Conservation (phyloP, 2,329 filamentous ascomycete species). For the Colletotrichum spinosum region DNA sequence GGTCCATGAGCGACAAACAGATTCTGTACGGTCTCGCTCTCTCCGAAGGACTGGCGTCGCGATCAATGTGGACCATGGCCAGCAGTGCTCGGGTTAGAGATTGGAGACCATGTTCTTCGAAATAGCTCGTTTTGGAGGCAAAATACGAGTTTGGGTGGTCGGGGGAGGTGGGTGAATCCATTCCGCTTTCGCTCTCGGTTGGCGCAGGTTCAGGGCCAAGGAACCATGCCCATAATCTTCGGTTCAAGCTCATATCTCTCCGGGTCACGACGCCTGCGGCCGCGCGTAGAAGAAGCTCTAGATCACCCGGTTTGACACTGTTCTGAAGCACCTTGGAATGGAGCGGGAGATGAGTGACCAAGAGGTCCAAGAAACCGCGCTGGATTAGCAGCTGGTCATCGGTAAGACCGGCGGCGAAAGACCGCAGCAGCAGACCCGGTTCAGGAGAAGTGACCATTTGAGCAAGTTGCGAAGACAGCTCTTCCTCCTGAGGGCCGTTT, state of each 20-base stretch:
- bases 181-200: conserved; percentile 59
- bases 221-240: conserved; percentile 96
- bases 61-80: conserved; percentile 75
- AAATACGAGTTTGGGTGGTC: conserved; percentile 59
- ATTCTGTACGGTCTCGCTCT: conserved; percentile 89
- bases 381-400: conserved; percentile 94
- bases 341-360: conserved; percentile 90
- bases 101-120: conserved; percentile 81
- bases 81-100: conserved; percentile 81
- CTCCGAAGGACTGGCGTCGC: conserved; percentile 67
- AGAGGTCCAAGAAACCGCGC: conserved; percentile 89
- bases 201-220: conserved; percentile 78
- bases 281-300: conserved; percentile 84
- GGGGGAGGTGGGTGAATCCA: conserved; percentile 58
- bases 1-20: conserved; percentile 95
- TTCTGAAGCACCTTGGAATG: conserved; percentile 84
- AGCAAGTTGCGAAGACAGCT: conserved; percentile 65
- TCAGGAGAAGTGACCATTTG: conserved; percentile 87
- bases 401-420: conserved; percentile 88
- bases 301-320: conserved; percentile 77
- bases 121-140: conserved; percentile 79
- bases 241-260: conserved; percentile 96
- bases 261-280: conserved; percentile 89
- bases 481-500: conserved; percentile 48
- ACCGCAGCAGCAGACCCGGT: conserved; percentile 88